A percentile compares a stretch with the other conserved stretches of the same genome.
Conservation (phyloP, 345 rosid species). For the Salix brachista region DNA sequence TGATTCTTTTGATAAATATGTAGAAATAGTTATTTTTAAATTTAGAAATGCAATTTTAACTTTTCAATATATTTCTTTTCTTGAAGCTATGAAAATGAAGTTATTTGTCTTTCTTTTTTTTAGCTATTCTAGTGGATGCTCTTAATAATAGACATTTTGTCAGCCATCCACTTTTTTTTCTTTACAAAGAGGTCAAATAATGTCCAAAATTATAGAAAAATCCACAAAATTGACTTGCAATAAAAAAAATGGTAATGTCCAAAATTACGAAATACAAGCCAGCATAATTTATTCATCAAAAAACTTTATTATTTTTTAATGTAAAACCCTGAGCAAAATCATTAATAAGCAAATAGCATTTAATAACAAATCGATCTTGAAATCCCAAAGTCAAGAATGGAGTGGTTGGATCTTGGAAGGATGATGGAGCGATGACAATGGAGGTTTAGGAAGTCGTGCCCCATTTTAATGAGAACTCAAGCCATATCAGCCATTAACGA, state of each 20-base stretch:
- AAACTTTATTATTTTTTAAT: too few species aligned
- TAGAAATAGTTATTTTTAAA: too few species aligned
- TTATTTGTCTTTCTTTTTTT: too few species aligned
- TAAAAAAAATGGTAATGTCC: too few species aligned
- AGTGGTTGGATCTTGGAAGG: background rate
- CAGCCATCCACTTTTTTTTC: background rate
- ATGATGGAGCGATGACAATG: background rate
- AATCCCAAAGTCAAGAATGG: background rate
- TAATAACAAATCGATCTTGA: background rate
- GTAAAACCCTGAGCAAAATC: background rate
- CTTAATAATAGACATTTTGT: background rate
- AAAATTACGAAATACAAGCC: too few species aligned
- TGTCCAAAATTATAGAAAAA: background rate
- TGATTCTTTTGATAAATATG: too few species aligned
- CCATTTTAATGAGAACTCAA: background rate
- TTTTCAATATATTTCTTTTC: too few species aligned
- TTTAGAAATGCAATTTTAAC: too few species aligned
- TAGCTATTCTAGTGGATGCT: too few species aligned
- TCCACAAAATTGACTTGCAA: too few species aligned
- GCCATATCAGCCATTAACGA: background rate
- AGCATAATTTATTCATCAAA: background rate
- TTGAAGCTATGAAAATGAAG: too few species aligned
- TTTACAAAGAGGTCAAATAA: background rate
- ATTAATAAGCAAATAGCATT: background rate
- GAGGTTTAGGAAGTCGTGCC: background rate